phyloP scores from a whole-genome alignment of 345 rosid species.

The Pugionium dolabratum region DNA sequence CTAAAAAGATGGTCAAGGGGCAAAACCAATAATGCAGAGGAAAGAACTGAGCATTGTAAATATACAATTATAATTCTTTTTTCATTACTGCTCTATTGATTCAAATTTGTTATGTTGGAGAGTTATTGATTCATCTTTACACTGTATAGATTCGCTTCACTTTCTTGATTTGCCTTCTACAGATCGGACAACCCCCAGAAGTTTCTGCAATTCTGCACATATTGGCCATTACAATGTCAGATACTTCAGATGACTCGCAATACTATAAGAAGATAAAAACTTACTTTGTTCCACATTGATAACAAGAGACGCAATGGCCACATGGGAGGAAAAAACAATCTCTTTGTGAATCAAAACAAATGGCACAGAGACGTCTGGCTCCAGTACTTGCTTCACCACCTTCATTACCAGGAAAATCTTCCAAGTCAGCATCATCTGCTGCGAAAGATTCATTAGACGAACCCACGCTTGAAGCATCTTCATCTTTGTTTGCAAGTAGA shows the following conservation, averaged over 20 bases:
- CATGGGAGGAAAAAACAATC: constrained; percentile 93
- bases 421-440: constrained; percentile 59
- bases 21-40: background rate
- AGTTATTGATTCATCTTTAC: constrained; percentile 16
- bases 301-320: constrained; percentile 86
- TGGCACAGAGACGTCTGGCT: constrained; percentile 69
- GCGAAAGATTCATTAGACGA: constrained; percentile 68
- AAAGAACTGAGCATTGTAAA: constrained; percentile 11
- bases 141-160: constrained; percentile 60
- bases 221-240: background rate
- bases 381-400: constrained; percentile 54
- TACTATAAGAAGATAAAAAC: background rate
- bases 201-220: constrained; percentile 65
- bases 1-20: background rate
- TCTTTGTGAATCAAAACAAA: constrained; percentile 87
- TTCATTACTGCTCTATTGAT: background rate
- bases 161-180: constrained; percentile 63
- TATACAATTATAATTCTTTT: background rate
- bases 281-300: constrained; percentile 63
- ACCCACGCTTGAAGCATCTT: constrained; percentile 55
- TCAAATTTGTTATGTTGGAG: background rate
- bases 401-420: constrained; percentile 46
- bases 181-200: constrained; percentile 68
- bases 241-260: background rate
- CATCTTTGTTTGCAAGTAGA: constrained; percentile 63